These are phyloP conservation scores for Umbelopsis vinacea DNA, from an alignment of 192 early-diverging fungal genomes.

Conservation along the genomic window DNA sequence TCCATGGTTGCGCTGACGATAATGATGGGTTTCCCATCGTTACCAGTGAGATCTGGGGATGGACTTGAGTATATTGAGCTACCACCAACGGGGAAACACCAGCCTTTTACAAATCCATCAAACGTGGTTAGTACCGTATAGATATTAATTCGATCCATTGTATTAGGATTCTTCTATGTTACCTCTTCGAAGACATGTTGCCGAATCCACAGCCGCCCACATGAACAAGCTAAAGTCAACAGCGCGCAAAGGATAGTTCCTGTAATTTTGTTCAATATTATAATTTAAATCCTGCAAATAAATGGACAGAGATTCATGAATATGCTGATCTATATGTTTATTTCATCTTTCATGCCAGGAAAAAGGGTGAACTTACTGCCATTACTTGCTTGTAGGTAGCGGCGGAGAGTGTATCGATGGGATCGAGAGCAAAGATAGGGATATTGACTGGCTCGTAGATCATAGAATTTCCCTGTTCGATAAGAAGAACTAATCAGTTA, in stretches of 20 bases:
- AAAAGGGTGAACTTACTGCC: constrained; percentile 23
- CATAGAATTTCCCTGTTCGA: constrained; percentile 61
- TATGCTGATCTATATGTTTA: background rate
- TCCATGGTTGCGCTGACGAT: constrained; percentile 70
- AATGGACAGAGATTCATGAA: background rate
- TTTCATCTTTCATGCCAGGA: background rate
- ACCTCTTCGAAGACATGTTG: constrained; percentile 74
- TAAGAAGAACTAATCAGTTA: background rate
- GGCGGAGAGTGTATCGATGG: constrained; percentile 36
- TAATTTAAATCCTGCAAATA: constrained; percentile 45
- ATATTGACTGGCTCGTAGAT: constrained; percentile 59
- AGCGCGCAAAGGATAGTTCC: constrained; percentile 67
- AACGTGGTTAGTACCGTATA: no score
- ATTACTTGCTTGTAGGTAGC: constrained; percentile 46
- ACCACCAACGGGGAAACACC: constrained; percentile 70
- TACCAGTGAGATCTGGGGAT: constrained; percentile 51
- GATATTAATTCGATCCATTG: no score
- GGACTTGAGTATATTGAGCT: constrained; percentile 72
- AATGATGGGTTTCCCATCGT: constrained; percentile 69
- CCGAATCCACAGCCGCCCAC: constrained; percentile 68
- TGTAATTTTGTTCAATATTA: constrained; percentile 53
- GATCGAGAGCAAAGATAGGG: constrained; percentile 66
- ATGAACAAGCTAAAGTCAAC: constrained; percentile 75
- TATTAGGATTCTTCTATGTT: background rate
- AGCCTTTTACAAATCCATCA: constrained; percentile 39